Conservation (phyloP, 805 yeast genomes). For the Zygosaccharomyces siamensis region DNA sequence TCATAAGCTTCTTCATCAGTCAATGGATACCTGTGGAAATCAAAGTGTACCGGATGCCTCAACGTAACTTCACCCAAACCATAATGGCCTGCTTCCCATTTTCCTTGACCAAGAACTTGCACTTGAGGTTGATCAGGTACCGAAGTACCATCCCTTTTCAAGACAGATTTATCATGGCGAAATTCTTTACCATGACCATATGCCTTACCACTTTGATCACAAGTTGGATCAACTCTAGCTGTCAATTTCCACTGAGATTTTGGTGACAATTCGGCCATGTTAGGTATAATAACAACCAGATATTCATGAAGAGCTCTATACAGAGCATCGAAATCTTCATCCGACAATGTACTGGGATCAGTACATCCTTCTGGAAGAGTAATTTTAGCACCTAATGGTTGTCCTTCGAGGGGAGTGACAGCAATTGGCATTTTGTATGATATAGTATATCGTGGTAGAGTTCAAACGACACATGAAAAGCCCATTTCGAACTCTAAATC, state of each 20-base stretch:
- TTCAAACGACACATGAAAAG: not conserved
- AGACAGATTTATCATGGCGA: conserved; percentile 59
- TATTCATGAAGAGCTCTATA: conserved; percentile 61
- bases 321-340: conserved; percentile 57
- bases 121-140: conserved; percentile 85
- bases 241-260: conserved; percentile 73
- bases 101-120: conserved; percentile 83
- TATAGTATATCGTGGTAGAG: not conserved
- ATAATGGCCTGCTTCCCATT: conserved; percentile 53
- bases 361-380: conserved; percentile 61
- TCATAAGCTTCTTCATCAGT: conserved; percentile 57
- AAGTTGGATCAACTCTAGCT: conserved; percentile 70
- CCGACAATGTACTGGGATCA: conserved; percentile 66
- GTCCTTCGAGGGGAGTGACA: conserved; percentile 20
- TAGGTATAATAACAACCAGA: conserved; percentile 71
- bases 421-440: conserved; percentile 15
- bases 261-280: conserved; percentile 64
- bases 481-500: not conserved
- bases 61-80: conserved; percentile 54
- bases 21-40: conserved; percentile 68
- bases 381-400: conserved; percentile 65
- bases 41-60: conserved; percentile 80
- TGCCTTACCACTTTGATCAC: conserved; percentile 45
- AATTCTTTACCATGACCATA: conserved; percentile 85
- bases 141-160: conserved; percentile 74